Conservation (phyloP, 148 eudicot species). For the Rhododendron williamsianum region DNA sequence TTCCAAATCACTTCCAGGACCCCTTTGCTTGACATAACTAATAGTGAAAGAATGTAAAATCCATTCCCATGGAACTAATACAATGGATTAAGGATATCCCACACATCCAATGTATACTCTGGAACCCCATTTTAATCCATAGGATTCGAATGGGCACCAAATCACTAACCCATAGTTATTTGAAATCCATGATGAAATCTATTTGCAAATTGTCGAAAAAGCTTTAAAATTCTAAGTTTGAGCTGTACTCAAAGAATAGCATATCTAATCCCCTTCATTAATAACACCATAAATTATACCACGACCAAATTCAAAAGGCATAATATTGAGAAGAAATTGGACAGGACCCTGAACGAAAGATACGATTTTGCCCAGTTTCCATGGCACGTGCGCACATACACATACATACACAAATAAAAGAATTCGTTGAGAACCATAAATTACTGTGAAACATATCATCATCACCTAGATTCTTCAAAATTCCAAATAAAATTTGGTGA, state of each 20-base stretch:
- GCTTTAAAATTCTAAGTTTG: not conserved
- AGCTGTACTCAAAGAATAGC: not conserved
- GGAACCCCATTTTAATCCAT: too few species aligned
- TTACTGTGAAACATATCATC: not conserved
- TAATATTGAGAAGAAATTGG: not conserved
- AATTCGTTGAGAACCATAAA: not conserved
- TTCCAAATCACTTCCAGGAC: not conserved
- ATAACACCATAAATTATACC: not conserved
- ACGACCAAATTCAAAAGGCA: not conserved
- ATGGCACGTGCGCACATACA: not conserved
- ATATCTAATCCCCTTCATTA: not conserved
- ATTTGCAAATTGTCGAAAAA: not conserved
- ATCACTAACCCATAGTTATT: not conserved
- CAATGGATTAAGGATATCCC: not conserved
- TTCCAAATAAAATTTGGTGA: not conserved
- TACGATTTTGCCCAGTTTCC: not conserved
- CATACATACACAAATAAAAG: not conserved
- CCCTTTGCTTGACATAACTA: not conserved
- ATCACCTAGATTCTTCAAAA: not conserved
- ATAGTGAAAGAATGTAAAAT: not conserved
- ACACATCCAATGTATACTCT: not conserved
- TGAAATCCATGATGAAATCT: not conserved
- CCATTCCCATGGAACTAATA: too few species aligned
- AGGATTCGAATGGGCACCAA: not conserved
- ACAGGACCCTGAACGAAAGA: not conserved